Evolutionary conservation across 192 early-diverging fungal species (phyloP), one percentile per base, ranked within the genome.

Genomic region (Entrophospora sp.): DNA sequence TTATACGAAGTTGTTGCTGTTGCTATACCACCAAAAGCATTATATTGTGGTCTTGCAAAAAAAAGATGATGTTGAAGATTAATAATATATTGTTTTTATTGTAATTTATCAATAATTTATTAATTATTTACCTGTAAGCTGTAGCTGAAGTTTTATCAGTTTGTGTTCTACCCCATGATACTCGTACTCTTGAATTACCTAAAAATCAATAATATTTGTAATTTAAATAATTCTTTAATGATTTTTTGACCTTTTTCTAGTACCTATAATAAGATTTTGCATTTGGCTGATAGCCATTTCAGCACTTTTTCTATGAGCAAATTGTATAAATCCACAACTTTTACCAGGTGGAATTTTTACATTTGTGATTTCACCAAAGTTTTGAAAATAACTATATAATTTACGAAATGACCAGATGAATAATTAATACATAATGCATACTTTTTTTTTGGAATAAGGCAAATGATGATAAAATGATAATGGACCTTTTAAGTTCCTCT

Each of bases 321-420:
- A 98, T 53, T 91, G 90, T 31, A 98, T 94, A 80, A 98, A 98
- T 8, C 93, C 96, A 72, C 96, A 98, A 12, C 91, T 89, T 67
- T 93, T 94, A 52, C 92, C 92, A 14, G 87, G 83, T 35, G 96
- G 95, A 60, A 98, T 96, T 73, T 96, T 96, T 67, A 91, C 88
- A 76, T 96, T 91, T 0, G 82, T 82, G 48, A 98, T 94, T 34
- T 91, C 92, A 32, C 96, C 96, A 81, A 92, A 95, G 32, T 82
- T 81, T 13, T 83, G 74, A 75, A 98, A 98, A 66, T 85, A 82
- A 5, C 83, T 66, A 37, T 60, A 27, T n/a, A 48, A n/a, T 18
- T 48, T 48, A n/a, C 5, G 5, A 48, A n/a, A 48, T 18, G 45
- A 48, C 5, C 18, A 48, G 20, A 48, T 48, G 9, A 20, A 48